Evolutionary conservation across 257 asterid species (phyloP).

Genomic region (Penstemon davidsonii): DNA sequence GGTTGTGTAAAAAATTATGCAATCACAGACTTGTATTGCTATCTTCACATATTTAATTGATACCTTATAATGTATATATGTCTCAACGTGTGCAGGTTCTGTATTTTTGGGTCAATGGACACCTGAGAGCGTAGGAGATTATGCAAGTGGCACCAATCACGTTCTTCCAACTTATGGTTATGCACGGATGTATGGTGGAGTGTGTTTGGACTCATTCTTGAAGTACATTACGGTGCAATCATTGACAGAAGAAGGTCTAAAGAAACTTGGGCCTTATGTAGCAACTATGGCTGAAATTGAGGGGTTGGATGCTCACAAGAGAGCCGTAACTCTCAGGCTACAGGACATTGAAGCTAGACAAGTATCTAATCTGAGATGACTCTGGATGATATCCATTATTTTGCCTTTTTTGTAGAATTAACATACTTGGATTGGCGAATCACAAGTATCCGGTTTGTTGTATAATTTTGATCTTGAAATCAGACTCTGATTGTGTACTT

Average conservation of each 20-base stretch:
- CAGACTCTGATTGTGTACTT: slow-evolving; percentile 16
- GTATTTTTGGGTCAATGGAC: slow-evolving; percentile 90
- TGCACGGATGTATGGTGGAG: slow-evolving; percentile 92
- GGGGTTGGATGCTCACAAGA: slow-evolving; percentile 96
- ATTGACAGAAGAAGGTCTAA: slow-evolving; percentile 83
- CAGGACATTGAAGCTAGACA: slow-evolving; percentile 71
- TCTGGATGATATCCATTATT: slow-evolving; percentile 12
- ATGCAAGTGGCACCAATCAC: slow-evolving; percentile 95
- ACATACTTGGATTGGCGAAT: slow-evolving; percentile 14
- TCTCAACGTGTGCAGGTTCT: slow-evolving; percentile 53
- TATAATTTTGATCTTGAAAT: slow-evolving; percentile 21
- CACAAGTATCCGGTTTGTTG: slow-evolving; percentile 4
- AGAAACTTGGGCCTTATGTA: slow-evolving; percentile 88
- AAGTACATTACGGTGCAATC: slow-evolving; percentile 89
- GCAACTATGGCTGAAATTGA: slow-evolving; percentile 90
- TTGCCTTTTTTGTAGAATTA: slow-evolving; percentile 6
- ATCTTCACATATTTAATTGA: background rate
- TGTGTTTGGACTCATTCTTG: slow-evolving; percentile 83
- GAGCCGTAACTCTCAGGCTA: slow-evolving; percentile 90
- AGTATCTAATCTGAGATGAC: slow-evolving; percentile 27
- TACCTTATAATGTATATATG: background rate
- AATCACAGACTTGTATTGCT: background rate
- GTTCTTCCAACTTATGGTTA: slow-evolving; percentile 97
- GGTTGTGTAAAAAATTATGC: background rate
- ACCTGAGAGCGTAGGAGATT: slow-evolving; percentile 93